Base-by-base conservation (phyloP, 345 rosid species). In the Bruguiera parviflora region DNA sequence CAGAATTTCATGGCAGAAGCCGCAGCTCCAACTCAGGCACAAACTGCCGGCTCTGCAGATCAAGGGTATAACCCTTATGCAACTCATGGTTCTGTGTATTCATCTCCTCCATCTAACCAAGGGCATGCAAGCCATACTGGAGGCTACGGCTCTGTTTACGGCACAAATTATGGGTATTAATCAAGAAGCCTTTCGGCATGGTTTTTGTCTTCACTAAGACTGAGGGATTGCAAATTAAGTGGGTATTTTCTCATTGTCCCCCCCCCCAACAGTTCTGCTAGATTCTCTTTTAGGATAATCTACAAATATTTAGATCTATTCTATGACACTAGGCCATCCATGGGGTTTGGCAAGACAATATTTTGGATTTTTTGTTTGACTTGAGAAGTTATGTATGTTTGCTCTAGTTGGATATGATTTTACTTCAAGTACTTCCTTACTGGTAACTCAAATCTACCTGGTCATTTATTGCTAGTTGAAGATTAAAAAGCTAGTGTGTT, bases 1-100 rank as follows among this genome's bases (percentile, higher is more conserved):
- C 91, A 96, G 99, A 96, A 92, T 80, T 96, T 89, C 81, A 90
- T 96, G 94, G 92, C 97, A 32, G 99, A 96, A 76, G 96, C 96
- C 29, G 96, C 84, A 57, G 92, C 82, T 27, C 82, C 88, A 3
- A 61, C 86, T 39, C 96, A 86, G 72, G 47, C 82, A 22, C 96
- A 80, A 67, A 46, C 86, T 1, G 84, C 80, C 39, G 90, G 85
- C 6, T 65, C 83, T 16, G 68, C 89, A 33, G 98, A 92, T 71
- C 99, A 89, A 83, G 93, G 88, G 11, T 95, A 92, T 78, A 90
- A 90, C 78, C 89, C 98, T 0, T 95, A 95, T 52, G 91, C 91
- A 31, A 78, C 86, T 33, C 98, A 91, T 3, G 75, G 95, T 43
- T 88, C 98, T 13, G 81, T 89, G 31, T 94, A 94, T 31, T 83